phyloP scores from a whole-genome alignment of 2,329 filamentous ascomycete genomes.

The Aspergillus clavatus region DNA sequence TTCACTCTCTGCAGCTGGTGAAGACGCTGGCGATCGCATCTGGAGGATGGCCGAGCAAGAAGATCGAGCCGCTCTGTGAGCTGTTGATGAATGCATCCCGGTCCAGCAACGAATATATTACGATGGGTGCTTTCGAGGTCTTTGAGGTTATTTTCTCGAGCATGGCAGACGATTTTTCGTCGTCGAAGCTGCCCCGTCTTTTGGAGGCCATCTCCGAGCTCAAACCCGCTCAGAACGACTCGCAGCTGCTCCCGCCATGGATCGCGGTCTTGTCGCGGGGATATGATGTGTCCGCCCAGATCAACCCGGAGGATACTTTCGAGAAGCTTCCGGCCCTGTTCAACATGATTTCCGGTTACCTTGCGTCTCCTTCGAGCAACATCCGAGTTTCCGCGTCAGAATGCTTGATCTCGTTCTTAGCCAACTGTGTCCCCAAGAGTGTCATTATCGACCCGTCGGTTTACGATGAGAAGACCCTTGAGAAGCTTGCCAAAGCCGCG shows the following conservation, averaged over 20 bases:
- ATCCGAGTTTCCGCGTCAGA: slow-evolving; percentile 93
- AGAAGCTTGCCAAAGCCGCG: slow-evolving; percentile 68
- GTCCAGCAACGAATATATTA: slow-evolving; percentile 90
- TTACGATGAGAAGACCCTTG: slow-evolving; percentile 84
- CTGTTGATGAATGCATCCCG: slow-evolving; percentile 81
- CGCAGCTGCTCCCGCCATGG: slow-evolving; percentile 91
- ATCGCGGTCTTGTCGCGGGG: slow-evolving; percentile 91
- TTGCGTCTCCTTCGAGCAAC: slow-evolving; percentile 83
- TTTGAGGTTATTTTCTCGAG: slow-evolving; percentile 96
- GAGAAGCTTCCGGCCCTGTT: slow-evolving; percentile 84
- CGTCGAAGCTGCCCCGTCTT: slow-evolving; percentile 80
- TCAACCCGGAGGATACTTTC: slow-evolving; percentile 87
- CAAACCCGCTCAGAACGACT: slow-evolving; percentile 87
- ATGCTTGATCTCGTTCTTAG: slow-evolving; percentile 87
- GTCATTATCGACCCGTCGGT: slow-evolving; percentile 84
- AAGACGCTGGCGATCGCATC: slow-evolving; percentile 84
- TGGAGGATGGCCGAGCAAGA: slow-evolving; percentile 92
- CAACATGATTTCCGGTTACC: slow-evolving; percentile 69
- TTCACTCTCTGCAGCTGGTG: slow-evolving; percentile 86
- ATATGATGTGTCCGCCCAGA: slow-evolving; percentile 86
- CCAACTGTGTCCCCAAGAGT: slow-evolving; percentile 78
- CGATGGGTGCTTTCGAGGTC: slow-evolving; percentile 92
- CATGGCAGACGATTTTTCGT: slow-evolving; percentile 81
- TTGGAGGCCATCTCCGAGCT: slow-evolving; percentile 89
- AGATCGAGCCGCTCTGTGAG: slow-evolving; percentile 89